Conservation (phyloP, 257 asterid species). For the Nicotiana tomentosiformis region DNA sequence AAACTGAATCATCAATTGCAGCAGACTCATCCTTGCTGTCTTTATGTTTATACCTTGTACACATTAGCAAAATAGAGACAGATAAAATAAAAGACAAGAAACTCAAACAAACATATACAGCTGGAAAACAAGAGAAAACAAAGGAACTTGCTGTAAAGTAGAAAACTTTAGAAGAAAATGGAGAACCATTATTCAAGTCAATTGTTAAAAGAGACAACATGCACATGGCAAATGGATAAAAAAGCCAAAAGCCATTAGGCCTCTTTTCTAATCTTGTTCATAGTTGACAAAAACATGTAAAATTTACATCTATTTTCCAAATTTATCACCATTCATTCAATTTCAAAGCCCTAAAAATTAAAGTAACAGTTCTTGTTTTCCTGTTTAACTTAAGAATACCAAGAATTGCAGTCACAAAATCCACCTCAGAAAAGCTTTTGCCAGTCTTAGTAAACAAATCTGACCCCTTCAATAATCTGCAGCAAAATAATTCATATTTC, state of each 20-base stretch:
- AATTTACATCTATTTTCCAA: conserved; percentile 6
- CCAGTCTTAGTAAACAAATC: conserved; percentile 4
- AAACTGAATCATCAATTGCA: background rate
- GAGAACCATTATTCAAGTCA: conserved; percentile 36
- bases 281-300: conserved; percentile 23
- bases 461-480: conserved; percentile 42
- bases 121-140: background rate
- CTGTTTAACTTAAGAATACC: background rate
- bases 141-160: conserved; percentile 2
- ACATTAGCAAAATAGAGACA: no score
- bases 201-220: conserved; percentile 35
- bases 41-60: no score
- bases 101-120: background rate
- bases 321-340: conserved; percentile 15
- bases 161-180: conserved; percentile 16
- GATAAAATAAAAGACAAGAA: background rate
- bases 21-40: no score
- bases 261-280: conserved; percentile 27
- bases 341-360: conserved; percentile 25
- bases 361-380: background rate
- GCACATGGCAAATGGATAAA: conserved; percentile 53
- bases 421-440: conserved; percentile 11
- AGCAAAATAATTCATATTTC: background rate
- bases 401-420: background rate
- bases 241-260: conserved; percentile 33